phyloP scores from a whole-genome alignment of 805 yeast species.

The Candida coleopterorum region DNA sequence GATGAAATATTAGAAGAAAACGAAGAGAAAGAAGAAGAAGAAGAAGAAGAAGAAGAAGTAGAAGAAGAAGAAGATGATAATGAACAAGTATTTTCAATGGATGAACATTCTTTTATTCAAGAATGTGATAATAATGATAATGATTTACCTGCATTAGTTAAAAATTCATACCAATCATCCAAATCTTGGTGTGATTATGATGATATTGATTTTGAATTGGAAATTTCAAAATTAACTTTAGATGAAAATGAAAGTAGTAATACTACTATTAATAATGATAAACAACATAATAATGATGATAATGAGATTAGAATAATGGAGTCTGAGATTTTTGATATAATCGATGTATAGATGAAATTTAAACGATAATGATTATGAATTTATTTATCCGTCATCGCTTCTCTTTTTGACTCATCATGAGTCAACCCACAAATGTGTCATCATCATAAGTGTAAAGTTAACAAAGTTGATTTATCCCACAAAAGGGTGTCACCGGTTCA shows the following conservation, averaged over 20 bases:
- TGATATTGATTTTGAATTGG: slow-evolving; percentile 8
- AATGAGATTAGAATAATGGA: slow-evolving; percentile 7
- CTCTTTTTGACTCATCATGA: not conserved
- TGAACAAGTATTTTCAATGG: not conserved
- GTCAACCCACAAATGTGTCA: no score
- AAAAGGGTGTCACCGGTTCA: no score
- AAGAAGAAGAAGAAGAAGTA: not conserved
- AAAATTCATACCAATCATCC: slow-evolving; percentile 25
- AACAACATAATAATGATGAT: not conserved
- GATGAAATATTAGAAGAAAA: not conserved
- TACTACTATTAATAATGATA: not conserved
- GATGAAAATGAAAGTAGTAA: not conserved
- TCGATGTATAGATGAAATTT: slow-evolving; percentile 4
- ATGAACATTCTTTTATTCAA: not conserved
- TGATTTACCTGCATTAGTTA: slow-evolving; percentile 25
- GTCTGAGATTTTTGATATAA: slow-evolving; percentile 5
- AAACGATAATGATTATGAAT: not conserved
- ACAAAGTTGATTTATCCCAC: no score
- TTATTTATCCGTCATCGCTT: not conserved
- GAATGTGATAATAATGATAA: not conserved
- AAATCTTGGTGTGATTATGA: slow-evolving; percentile 33
- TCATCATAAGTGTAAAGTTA: no score
- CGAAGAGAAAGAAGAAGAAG: not conserved
- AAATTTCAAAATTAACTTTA: slow-evolving; percentile 5
- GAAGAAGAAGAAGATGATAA: not conserved